A percentile compares a stretch with the other conserved stretches of the same genome.
phyloP scores from a whole-genome alignment of 1,139 yeast genomes.

The Suhomyces bolitotheri region DNA sequence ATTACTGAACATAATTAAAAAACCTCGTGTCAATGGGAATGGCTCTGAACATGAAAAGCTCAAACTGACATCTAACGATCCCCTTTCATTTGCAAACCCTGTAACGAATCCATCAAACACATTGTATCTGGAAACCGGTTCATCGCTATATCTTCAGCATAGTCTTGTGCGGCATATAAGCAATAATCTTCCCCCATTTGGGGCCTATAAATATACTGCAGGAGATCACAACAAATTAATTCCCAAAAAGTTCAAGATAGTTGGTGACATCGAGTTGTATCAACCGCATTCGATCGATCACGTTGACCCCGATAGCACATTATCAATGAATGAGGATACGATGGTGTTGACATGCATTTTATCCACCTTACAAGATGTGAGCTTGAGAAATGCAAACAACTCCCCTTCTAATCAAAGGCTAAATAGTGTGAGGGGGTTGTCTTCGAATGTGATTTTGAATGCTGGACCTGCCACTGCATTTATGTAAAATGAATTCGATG shows the following conservation, averaged over 20 bases:
- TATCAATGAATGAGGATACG: conserved; percentile 35
- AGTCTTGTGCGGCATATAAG: conserved; percentile 24
- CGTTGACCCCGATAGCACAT: conserved; percentile 28
- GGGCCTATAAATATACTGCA: conserved; percentile 34
- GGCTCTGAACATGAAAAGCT: neutral
- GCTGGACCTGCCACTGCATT: no score
- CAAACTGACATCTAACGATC: conserved; percentile 2
- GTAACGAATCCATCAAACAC: conserved; percentile 29
- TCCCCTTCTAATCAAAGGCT: no score
- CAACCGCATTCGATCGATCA: conserved; percentile 25
- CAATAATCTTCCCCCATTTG: conserved; percentile 44
- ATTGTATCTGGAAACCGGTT: conserved; percentile 16
- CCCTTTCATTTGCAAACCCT: conserved; percentile 25
- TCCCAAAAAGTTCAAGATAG: conserved; percentile 39
- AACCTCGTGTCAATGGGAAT: neutral
- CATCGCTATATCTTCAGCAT: conserved; percentile 1
- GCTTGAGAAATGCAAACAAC: conserved; percentile 23
- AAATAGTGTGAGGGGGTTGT: neutral
- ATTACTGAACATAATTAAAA: conserved; percentile 22
- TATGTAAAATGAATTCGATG: no score
- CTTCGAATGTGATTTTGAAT: neutral
- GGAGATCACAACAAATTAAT: conserved; percentile 15
- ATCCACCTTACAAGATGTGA: conserved; percentile 36
- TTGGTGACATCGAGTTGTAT: conserved; percentile 38
- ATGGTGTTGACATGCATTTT: conserved; percentile 34